phyloP scores from a whole-genome alignment of 2,329 filamentous ascomycete species.

The Colletotrichum abscissum region DNA sequence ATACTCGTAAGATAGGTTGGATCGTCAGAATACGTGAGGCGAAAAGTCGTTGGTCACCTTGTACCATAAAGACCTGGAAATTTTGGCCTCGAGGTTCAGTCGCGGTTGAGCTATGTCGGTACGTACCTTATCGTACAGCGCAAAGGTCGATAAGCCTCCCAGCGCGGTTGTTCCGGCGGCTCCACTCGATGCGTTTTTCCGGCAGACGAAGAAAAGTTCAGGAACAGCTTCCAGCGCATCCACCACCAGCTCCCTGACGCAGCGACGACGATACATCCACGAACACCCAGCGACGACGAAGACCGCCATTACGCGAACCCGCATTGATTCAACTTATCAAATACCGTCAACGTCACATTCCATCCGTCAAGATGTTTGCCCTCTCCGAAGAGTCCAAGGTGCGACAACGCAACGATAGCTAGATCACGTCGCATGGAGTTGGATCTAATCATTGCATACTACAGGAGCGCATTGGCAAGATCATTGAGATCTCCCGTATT shows the following conservation, averaged over 20 bases:
- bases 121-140: constrained; percentile 23
- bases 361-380: constrained; percentile 62
- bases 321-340: background rate
- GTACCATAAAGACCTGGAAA: constrained; percentile 16
- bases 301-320: background rate
- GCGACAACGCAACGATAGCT: constrained; percentile 36
- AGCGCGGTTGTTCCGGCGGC: constrained; percentile 31
- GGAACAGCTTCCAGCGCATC: constrained; percentile 25
- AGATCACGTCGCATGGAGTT: constrained; percentile 2
- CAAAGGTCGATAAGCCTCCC: constrained; percentile 24
- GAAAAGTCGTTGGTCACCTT: background rate
- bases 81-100: constrained; percentile 25
- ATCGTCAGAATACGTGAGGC: background rate
- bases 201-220: constrained; percentile 32
- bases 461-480: constrained; percentile 96
- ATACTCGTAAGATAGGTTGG: background rate
- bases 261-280: constrained; percentile 31
- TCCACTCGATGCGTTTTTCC: constrained; percentile 29
- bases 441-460: constrained; percentile 13
- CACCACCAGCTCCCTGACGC: constrained; percentile 22
- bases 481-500: constrained; percentile 94
- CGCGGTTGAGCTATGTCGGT: constrained; percentile 25
- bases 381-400: constrained; percentile 99
- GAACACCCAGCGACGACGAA: constrained; percentile 15
- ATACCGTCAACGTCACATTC: background rate